These are phyloP conservation scores for Thymus mandschuricus DNA, from an alignment of 257 asterid species.

Conservation along the genomic window DNA sequence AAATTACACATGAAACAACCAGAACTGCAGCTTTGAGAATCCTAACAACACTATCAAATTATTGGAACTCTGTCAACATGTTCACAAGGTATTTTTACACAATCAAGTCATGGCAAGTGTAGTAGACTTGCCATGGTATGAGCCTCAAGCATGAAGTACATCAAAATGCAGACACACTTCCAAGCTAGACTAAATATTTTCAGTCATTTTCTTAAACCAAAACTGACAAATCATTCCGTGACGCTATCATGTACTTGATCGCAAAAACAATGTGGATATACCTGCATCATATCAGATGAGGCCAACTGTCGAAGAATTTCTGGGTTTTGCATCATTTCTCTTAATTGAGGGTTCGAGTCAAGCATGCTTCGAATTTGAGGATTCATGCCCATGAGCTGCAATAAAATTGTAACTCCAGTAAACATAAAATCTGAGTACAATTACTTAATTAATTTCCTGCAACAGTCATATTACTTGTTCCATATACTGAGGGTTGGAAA, in stretches of 20 bases:
- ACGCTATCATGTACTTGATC: constrained; percentile 16
- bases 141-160: constrained; percentile 13
- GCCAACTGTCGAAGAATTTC: constrained; percentile 56
- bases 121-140: background rate
- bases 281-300: constrained; percentile 71
- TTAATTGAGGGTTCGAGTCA: constrained; percentile 64
- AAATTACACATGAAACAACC: constrained; percentile 4
- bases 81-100: background rate
- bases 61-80: background rate
- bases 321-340: constrained; percentile 76
- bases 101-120: background rate
- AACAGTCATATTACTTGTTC: constrained; percentile 50
- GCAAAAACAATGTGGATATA: constrained; percentile 24
- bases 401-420: constrained; percentile 28
- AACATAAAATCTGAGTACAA: constrained; percentile 11
- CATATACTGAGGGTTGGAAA: constrained; percentile 72
- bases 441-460: constrained; percentile 24
- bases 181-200: background rate
- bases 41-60: constrained; percentile 8
- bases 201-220: background rate
- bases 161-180: constrained; percentile 12
- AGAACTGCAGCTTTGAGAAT: constrained; percentile 8
- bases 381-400: constrained; percentile 55
- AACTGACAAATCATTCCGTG: background rate
- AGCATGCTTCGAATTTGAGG: constrained; percentile 60